Conservation (phyloP, 2,329 filamentous ascomycete species). For the Bipolaris oryzae region DNA sequence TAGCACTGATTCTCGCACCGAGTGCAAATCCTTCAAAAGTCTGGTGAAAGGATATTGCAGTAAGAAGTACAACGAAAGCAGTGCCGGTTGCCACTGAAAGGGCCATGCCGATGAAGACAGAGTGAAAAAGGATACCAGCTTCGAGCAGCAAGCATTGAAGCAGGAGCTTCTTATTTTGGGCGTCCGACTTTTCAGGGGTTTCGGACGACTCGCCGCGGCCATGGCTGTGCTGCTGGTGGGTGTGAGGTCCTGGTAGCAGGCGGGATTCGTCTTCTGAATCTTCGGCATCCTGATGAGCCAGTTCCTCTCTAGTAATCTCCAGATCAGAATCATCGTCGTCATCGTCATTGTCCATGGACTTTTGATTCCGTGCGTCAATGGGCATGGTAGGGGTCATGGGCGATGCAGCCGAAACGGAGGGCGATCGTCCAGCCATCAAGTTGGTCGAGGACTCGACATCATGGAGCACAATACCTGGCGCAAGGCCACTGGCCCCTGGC, state of each 20-base stretch:
- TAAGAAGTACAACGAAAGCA: constrained; percentile 68
- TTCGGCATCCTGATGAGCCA: constrained; percentile 34
- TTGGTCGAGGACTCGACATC: constrained; percentile 42
- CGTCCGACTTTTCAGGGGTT: constrained; percentile 44
- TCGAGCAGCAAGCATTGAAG: constrained; percentile 77
- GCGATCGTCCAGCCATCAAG: constrained; percentile 43
- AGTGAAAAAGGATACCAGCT: constrained; percentile 79
- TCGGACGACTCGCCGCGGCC: constrained; percentile 21
- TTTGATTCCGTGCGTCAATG: constrained; percentile 10
- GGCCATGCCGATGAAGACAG: constrained; percentile 76
- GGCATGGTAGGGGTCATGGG: constrained; percentile 27
- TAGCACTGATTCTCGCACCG: constrained; percentile 71
- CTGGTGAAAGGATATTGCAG: constrained; percentile 75
- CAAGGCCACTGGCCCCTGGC: constrained; percentile 27
- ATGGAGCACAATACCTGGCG: constrained; percentile 41
- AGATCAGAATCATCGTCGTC: constrained; percentile 44
- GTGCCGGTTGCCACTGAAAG: constrained; percentile 70
- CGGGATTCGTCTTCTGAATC: constrained; percentile 42
- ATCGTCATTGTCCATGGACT: constrained; percentile 26
- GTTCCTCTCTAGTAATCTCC: constrained; percentile 45
- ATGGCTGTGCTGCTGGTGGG: constrained; percentile 25
- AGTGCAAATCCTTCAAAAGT: constrained; percentile 73
- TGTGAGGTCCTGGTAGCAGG: constrained; percentile 34
- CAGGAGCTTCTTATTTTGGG: constrained; percentile 65
- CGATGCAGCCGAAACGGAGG: constrained; percentile 35